Evolutionary conservation across 148 eudicot genomes (phyloP).

Genomic region (Rhododendron henanense): DNA sequence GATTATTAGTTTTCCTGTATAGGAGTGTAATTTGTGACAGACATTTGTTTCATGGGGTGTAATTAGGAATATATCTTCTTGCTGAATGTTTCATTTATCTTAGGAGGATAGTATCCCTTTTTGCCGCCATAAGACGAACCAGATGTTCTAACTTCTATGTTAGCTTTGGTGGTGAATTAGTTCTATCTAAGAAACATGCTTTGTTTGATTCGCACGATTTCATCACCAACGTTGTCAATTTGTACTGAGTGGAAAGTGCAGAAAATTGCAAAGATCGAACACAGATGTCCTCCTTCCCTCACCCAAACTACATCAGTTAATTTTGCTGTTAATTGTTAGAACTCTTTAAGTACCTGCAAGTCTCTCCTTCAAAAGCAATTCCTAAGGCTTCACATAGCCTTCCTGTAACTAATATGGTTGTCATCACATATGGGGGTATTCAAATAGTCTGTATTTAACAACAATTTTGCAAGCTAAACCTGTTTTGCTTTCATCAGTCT

Average conservation of each 20-base stretch:
- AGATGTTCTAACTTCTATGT: neutral
- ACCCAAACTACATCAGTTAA: neutral
- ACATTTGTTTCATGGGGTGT: neutral
- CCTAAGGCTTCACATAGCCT: neutral
- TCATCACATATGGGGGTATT: neutral
- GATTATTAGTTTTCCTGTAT: too few species aligned
- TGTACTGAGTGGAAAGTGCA: neutral
- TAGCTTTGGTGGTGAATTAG: neutral
- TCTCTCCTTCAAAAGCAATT: neutral
- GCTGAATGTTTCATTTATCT: neutral
- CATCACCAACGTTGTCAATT: neutral
- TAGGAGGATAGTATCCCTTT: neutral
- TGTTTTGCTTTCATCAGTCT: neutral
- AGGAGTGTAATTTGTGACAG: neutral
- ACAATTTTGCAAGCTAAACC: neutral
- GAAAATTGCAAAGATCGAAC: neutral
- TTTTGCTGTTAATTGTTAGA: neutral
- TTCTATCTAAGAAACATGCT: neutral
- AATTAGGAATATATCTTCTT: neutral
- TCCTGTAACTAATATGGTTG: neutral
- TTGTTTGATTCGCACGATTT: neutral
- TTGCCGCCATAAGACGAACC: neutral
- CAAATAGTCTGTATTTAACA: neutral
- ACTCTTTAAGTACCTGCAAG: neutral
- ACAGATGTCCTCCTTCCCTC: neutral